Percentiles rank a stretch among this genome's conserved stretches.
Evolutionary conservation across 2,329 filamentous ascomycete genomes (phyloP).

Genomic region (Fusarium brevicatenulatum): DNA sequence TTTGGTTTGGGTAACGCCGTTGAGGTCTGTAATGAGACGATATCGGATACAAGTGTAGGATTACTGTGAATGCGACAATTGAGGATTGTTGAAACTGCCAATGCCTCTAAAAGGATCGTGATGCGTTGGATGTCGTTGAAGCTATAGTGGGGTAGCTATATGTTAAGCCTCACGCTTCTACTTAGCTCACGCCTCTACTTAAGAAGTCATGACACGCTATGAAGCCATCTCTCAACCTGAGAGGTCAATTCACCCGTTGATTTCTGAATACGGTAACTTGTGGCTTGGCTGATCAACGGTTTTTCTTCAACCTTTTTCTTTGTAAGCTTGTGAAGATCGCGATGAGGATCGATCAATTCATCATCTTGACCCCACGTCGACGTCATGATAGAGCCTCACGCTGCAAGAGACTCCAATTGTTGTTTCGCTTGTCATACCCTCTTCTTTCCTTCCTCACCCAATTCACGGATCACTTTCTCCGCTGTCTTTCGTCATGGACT

Average conservation of each 20-base stretch:
- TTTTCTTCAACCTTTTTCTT: not conserved
- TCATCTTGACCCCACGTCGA: slow-evolving; percentile 40
- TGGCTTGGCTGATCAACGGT: not conserved
- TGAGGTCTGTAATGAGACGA: not conserved
- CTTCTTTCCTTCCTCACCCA: not conserved
- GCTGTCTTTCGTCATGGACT: slow-evolving; percentile 36
- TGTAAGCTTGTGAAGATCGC: slow-evolving; percentile 12
- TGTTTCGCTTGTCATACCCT: slow-evolving; percentile 3
- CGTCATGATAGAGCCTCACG: slow-evolving; percentile 26
- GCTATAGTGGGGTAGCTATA: slow-evolving; percentile 1
- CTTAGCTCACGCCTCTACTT: slow-evolving; percentile 12
- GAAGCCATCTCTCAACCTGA: not conserved
- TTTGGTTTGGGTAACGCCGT: slow-evolving; percentile 25
- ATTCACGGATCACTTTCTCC: slow-evolving; percentile 32
- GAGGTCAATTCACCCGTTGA: not conserved
- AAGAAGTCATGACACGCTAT: slow-evolving; percentile 9
- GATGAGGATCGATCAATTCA: slow-evolving; percentile 28
- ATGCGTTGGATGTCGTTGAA: slow-evolving; percentile 14
- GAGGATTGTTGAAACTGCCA: not conserved
- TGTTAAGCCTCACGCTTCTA: slow-evolving; percentile 7
- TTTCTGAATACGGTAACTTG: not conserved
- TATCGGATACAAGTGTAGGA: slow-evolving; percentile 28
- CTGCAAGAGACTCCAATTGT: slow-evolving; percentile 21
- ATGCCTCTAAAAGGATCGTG: not conserved
- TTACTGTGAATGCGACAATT: slow-evolving; percentile 20